phyloP scores from a whole-genome alignment of 1,284 basidiomycete genomes.

The Pseudozyma flocculosa region DNA sequence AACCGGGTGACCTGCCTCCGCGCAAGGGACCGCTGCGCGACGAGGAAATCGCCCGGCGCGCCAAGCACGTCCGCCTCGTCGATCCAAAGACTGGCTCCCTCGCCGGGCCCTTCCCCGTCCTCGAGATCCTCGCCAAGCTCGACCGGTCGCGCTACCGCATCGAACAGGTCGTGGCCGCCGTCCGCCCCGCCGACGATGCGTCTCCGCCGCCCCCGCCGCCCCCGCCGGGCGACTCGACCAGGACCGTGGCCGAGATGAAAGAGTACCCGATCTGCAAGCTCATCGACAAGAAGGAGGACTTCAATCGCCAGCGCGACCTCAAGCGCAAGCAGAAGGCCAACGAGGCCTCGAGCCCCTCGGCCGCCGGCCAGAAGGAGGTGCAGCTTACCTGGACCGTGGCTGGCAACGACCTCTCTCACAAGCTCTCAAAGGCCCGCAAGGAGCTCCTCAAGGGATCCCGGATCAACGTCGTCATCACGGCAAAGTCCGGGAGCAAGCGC shows the following conservation, averaged over 20 bases:
- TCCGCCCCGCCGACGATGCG: constrained; percentile 3
- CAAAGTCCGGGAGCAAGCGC: constrained; percentile 12
- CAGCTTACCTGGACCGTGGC: constrained; percentile 45
- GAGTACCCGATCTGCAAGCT: constrained; percentile 58
- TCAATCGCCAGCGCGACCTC: constrained; percentile 32
- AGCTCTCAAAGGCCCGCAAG: constrained; percentile 29
- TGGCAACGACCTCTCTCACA: constrained; percentile 45
- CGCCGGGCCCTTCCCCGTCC: constrained; percentile 28
- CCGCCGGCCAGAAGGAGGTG: constrained; percentile 24
- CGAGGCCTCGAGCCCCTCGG: background rate
- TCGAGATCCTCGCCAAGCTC: constrained; percentile 37
- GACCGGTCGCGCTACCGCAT: constrained; percentile 42
- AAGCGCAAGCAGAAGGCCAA: constrained; percentile 17
- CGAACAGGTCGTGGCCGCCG: constrained; percentile 37
- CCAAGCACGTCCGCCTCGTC: constrained; percentile 34
- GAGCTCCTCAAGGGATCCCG: constrained; percentile 30
- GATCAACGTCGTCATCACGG: constrained; percentile 29
- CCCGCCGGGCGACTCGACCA: background rate
- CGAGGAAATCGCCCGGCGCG: constrained; percentile 19
- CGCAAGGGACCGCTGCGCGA: constrained; percentile 6
- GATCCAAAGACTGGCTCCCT: constrained; percentile 45
- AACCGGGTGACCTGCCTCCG: no score
- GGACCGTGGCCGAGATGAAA: constrained; percentile 8
- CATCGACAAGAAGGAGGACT: constrained; percentile 59
- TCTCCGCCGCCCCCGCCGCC: no score